phyloP scores from a whole-genome alignment of 139 green algal genomes.

The Asterochloris sp. region DNA sequence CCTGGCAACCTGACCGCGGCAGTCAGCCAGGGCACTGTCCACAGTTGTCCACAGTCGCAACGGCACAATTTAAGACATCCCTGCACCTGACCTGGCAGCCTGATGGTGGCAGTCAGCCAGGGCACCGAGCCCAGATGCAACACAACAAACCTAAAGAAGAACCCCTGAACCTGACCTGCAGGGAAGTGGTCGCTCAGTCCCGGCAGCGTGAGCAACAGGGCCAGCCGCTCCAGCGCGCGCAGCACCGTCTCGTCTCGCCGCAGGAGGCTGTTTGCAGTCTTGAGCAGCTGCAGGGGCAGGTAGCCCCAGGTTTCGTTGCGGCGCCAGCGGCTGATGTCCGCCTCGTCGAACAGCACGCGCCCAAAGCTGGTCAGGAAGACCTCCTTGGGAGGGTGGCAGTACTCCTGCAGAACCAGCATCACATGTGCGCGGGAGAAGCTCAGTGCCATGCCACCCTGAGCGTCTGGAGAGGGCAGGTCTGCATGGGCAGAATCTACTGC shows the following conservation, averaged over 20 bases:
- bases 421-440: no score
- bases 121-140: no score
- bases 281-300: constrained; percentile 19
- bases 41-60: no score
- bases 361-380: constrained; percentile 20
- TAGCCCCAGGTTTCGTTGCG: constrained; percentile 15
- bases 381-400: constrained; percentile 17
- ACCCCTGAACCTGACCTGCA: constrained; percentile 18
- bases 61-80: no score
- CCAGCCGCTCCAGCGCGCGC: constrained; percentile 13
- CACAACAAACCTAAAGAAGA: no score
- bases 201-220: constrained; percentile 16
- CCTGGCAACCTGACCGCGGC: no score
- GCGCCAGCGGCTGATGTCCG: neutral
- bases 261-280: constrained; percentile 11
- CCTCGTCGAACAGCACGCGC: neutral
- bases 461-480: no score
- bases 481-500: neutral
- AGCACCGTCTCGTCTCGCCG: neutral
- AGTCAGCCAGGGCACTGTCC: no score
- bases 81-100: no score
- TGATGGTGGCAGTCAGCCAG: no score
- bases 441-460: no score
- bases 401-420: neutral
- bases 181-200: constrained; percentile 31